phyloP scores from a whole-genome alignment of 2,329 filamentous ascomycete genomes.

The Arthrobotrys musiformis region DNA sequence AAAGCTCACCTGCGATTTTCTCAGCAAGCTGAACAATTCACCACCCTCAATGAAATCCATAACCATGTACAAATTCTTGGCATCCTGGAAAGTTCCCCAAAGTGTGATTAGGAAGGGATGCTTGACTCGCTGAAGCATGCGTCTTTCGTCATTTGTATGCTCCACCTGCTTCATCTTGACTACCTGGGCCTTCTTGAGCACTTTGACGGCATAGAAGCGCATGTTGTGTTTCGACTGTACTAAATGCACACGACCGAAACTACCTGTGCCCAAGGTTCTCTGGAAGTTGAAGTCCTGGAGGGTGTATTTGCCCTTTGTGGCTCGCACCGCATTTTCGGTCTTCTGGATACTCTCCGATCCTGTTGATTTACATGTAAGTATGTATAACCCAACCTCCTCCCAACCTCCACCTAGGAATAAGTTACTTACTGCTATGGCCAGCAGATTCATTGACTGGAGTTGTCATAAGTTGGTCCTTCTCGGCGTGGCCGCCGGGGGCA shows the following conservation, averaged over 20 bases:
- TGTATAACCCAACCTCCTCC: background rate
- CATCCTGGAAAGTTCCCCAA: slow-evolving; percentile 98
- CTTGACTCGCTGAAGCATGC: slow-evolving; percentile 95
- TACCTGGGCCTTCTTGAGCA: slow-evolving; percentile 97
- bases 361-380: slow-evolving; percentile 58
- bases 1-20: slow-evolving; percentile 83
- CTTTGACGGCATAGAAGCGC: slow-evolving; percentile 97
- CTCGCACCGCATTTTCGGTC: slow-evolving; percentile 66
- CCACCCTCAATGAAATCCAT: slow-evolving; percentile 99
- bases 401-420: slow-evolving; percentile 45
- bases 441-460: slow-evolving; percentile 60
- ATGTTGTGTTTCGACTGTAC: slow-evolving; percentile 99
- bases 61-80: slow-evolving; percentile 98
- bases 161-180: slow-evolving; percentile 99
- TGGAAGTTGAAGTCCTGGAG: slow-evolving; percentile 88
- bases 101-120: slow-evolving; percentile 97
- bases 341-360: slow-evolving; percentile 61
- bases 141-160: slow-evolving; percentile 97
- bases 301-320: slow-evolving; percentile 97
- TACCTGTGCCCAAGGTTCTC: slow-evolving; percentile 92
- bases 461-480: slow-evolving; percentile 59
- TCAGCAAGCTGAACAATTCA: slow-evolving; percentile 91
- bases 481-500: slow-evolving; percentile 56
- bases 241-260: slow-evolving; percentile 94
- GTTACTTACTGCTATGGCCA: slow-evolving; percentile 61